Conservation (phyloP, 129 eudicot genomes). For the Helianthus tuberosus region DNA sequence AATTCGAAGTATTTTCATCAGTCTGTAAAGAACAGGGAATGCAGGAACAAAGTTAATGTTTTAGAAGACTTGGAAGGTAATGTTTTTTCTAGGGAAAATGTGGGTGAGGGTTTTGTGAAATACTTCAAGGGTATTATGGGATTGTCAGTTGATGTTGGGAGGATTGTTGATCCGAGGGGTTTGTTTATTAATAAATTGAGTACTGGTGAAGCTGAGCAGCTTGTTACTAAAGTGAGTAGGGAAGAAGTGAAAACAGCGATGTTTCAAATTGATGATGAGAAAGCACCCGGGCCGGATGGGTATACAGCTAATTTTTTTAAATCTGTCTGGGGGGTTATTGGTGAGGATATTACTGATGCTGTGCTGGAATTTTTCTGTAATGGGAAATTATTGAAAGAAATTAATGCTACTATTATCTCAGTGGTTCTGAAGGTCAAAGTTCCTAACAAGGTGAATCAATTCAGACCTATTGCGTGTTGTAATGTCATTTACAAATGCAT, state of each 20-base stretch:
- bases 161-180: too few species aligned
- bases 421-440: neutral
- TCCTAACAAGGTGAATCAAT: neutral
- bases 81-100: neutral
- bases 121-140: neutral
- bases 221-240: neutral
- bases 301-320: too few species aligned
- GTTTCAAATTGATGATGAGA: too few species aligned
- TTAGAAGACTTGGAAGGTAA: neutral
- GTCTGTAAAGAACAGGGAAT: neutral
- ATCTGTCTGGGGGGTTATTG: too few species aligned
- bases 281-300: too few species aligned
- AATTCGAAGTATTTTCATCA: neutral
- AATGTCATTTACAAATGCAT: neutral
- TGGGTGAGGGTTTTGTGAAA: neutral
- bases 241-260: too few species aligned
- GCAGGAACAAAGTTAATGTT: fast-evolving
- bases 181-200: neutral
- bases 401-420: neutral
- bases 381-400: neutral
- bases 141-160: too few species aligned
- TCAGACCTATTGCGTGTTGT: neutral
- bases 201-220: neutral
- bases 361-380: neutral
- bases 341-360: neutral